A percentile compares a stretch with the other conserved stretches of the same genome.
Evolutionary conservation across 2,329 filamentous ascomycete genomes (phyloP).

Genomic region (Pseudogymnoascus sp.): DNA sequence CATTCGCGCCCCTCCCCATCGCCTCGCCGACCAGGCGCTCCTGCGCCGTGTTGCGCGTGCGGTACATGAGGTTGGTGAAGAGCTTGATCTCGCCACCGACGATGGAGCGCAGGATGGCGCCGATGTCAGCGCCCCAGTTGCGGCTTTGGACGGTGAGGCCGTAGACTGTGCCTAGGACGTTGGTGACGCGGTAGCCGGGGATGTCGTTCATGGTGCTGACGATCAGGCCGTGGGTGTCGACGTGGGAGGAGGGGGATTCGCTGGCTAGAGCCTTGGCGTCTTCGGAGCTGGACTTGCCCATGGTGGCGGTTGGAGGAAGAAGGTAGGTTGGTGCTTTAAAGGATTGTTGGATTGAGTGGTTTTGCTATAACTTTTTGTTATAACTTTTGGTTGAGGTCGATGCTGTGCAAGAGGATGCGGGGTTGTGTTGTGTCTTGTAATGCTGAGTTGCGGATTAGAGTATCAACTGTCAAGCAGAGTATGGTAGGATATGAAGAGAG

Average conservation of each 20-base stretch:
- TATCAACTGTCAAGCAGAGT: neutral
- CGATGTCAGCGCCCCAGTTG: constrained; percentile 50
- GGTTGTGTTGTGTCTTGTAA: neutral
- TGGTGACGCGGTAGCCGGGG: constrained; percentile 51
- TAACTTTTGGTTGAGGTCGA: neutral
- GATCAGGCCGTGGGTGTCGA: constrained; percentile 54
- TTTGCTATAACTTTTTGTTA: neutral
- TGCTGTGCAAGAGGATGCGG: neutral
- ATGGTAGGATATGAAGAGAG: neutral
- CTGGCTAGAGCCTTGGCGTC: neutral
- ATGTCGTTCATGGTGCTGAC: constrained; percentile 59
- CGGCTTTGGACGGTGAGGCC: constrained; percentile 50
- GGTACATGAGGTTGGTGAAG: constrained; percentile 54
- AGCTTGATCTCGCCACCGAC: constrained; percentile 53
- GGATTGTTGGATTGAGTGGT: neutral
- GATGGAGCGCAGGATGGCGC: constrained; percentile 49
- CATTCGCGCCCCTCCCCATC: constrained; percentile 51
- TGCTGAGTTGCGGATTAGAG: neutral
- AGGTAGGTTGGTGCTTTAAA: neutral
- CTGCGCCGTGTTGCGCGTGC: constrained; percentile 52
- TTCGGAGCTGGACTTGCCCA: neutral
- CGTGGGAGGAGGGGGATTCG: constrained; percentile 39
- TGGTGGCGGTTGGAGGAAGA: constrained; percentile 21
- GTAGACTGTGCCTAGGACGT: constrained; percentile 51
- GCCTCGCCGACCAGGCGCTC: constrained; percentile 48